Evolutionary conservation across 1,139 yeast species (phyloP).

Genomic region (Arxiozyma bovina): DNA sequence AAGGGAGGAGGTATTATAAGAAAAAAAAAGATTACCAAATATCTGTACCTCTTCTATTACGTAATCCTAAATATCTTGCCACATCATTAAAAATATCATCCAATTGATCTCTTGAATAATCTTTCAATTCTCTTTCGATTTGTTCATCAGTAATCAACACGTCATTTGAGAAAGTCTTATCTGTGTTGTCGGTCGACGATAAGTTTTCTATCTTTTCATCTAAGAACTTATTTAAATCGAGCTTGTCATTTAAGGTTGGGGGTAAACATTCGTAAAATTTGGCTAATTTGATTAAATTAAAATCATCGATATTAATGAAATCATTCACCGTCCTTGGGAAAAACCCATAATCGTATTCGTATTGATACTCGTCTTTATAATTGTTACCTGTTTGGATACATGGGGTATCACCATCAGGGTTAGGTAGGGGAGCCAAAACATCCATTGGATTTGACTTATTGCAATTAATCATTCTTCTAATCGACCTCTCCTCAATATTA

Average conservation of each 20-base stretch:
- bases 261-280: conserved; percentile 63
- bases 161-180: conserved; percentile 1
- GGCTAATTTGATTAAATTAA: conserved; percentile 44
- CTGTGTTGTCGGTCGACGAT: conserved; percentile 15
- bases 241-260: conserved; percentile 42
- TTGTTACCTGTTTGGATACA: not conserved
- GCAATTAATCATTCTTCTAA: conserved; percentile 49
- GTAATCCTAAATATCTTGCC: conserved; percentile 61
- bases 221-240: conserved; percentile 39
- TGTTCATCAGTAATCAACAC: conserved; percentile 19
- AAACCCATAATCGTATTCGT: conserved; percentile 28
- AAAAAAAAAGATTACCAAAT: conserved; percentile 37
- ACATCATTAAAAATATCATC: conserved; percentile 51
- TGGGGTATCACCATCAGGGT: conserved; percentile 68
- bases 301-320: conserved; percentile 41
- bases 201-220: conserved; percentile 38
- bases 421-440: conserved; percentile 47
- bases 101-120: conserved; percentile 39
- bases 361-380: too few species aligned
- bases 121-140: conserved; percentile 28
- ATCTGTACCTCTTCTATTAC: conserved; percentile 42
- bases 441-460: conserved; percentile 36
- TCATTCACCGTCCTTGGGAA: conserved; percentile 57
- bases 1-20: too few species aligned
- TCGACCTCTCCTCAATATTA: conserved; percentile 54